phyloP scores from a whole-genome alignment of 257 asterid genomes.

The Mentha longifolia region DNA sequence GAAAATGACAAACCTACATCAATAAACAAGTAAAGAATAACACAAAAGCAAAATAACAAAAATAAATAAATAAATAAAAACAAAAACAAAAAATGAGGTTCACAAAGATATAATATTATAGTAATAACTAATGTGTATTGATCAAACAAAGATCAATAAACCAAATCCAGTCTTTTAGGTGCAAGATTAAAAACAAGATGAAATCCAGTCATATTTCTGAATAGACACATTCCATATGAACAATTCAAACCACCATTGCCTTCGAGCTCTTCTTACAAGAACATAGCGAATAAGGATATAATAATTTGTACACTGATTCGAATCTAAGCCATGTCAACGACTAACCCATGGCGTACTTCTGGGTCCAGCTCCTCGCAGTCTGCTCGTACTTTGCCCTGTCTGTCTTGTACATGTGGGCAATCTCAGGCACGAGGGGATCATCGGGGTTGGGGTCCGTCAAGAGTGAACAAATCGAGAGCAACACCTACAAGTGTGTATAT shows the following conservation, averaged over 20 bases:
- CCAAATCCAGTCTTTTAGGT: slow-evolving; percentile 20
- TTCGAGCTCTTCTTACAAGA: slow-evolving; percentile 21
- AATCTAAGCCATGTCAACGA: slow-evolving; percentile 15
- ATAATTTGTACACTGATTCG: slow-evolving; percentile 46
- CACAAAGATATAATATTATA: slow-evolving; percentile 6
- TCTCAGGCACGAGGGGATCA: slow-evolving; percentile 85
- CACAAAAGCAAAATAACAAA: not conserved
- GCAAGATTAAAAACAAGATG: slow-evolving; percentile 8
- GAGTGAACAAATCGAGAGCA: slow-evolving; percentile 81
- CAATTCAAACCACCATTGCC: slow-evolving; percentile 43
- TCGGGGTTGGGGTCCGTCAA: slow-evolving; percentile 89
- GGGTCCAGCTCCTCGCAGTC: slow-evolving; percentile 93
- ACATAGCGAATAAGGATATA: slow-evolving; percentile 32
- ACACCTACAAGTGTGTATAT: slow-evolving; percentile 48
- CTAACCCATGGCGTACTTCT: slow-evolving; percentile 88
- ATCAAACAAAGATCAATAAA: slow-evolving; percentile 26
- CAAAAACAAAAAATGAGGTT: not conserved
- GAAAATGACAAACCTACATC: no score
- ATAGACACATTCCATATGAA: slow-evolving; percentile 28
- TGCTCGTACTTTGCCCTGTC: slow-evolving; percentile 78
- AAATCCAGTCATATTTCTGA: no score
- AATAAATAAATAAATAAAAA: no score
- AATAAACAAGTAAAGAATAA: no score
- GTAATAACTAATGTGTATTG: not conserved
- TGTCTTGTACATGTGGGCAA: slow-evolving; percentile 89